phyloP scores from a whole-genome alignment of 2,329 filamentous ascomycete species.

The Cercospora sojina region DNA sequence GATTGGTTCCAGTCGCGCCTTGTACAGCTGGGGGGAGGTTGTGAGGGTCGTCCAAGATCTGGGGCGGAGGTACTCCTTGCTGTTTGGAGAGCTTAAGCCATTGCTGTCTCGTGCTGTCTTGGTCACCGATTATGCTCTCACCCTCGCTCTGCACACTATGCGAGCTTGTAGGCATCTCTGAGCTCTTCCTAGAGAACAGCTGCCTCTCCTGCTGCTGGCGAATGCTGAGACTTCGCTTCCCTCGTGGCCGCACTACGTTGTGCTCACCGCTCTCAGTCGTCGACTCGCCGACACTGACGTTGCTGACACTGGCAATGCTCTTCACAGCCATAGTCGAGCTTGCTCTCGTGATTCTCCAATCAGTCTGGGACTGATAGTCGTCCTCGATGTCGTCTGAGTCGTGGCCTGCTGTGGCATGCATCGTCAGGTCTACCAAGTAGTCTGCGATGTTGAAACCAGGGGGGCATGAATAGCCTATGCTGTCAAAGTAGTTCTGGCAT shows the following conservation, averaged over 20 bases:
- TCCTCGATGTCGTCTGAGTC: constrained; percentile 55
- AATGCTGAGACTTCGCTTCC: constrained; percentile 75
- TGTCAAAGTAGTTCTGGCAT: constrained; percentile 91
- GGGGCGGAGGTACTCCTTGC: constrained; percentile 50
- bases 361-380: constrained; percentile 57
- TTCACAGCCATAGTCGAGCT: constrained; percentile 88
- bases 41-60: constrained; percentile 55
- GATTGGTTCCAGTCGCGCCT: constrained; percentile 66
- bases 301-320: constrained; percentile 81
- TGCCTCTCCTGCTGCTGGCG: constrained; percentile 84
- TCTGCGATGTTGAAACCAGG: constrained; percentile 98
- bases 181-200: constrained; percentile 80
- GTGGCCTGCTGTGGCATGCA: constrained; percentile 74
- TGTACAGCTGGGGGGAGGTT: constrained; percentile 29
- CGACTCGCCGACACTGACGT: constrained; percentile 62
- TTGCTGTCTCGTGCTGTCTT: constrained; percentile 52
- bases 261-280: constrained; percentile 41
- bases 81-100: constrained; percentile 62
- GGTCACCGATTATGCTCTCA: constrained; percentile 41
- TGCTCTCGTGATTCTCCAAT: constrained; percentile 68
- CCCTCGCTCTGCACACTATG: constrained; percentile 57
- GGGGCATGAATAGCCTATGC: constrained; percentile 87
- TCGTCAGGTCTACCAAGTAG: constrained; percentile 94
- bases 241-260: constrained; percentile 60
- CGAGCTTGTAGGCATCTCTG: constrained; percentile 48